Evolutionary conservation across 768 basidiomycete species (phyloP), one percentile per base, ranked within the genome.

Genomic region (Pisolithus albus): DNA sequence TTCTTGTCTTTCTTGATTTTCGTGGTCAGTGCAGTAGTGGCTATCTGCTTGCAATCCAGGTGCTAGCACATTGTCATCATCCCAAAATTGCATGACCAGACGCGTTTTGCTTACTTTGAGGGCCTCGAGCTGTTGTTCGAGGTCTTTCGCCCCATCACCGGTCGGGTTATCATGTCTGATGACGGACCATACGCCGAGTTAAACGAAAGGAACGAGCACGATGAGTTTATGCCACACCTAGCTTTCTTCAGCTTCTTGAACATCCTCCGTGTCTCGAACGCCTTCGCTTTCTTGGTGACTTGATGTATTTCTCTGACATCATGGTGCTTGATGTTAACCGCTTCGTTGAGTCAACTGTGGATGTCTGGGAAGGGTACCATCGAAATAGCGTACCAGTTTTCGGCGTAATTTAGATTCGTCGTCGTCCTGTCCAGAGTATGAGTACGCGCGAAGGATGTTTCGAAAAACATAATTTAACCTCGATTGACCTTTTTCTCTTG

Each of bases 181-280:
- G 37, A 41, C 43, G 7, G 37, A 16, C 41, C 46, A 21, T 42
- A 26, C 16, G 19, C 42, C 57, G 15, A 61, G 37, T 24, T 5
- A 24, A 43, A 19, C 10, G 41, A 15, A 11, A 18, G 48, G 8
- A 19, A 34, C 19, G 18, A 49, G 8, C 7, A 13, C 28, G 34
- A 38, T 26, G 47, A 41, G 45, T 32, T n/a, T 26, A 23, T 23
- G 1, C 26, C 72, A 47, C 55, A 88, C 88, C 86, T 72, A 26
- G 84, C 65, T 23, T 73, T 76, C 65, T 88, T 92, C 26, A 93
- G 70, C 66, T 80, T 83, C 73, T 92, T 94, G 52, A 92, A 77
- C n/a, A 86, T 67, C 63, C 85, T 87, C 65, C 85, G 88, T 0
- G 79, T 80, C 70, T 95, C 92, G 54, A 89, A 88, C 0, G 78